Conservation (phyloP, 768 basidiomycete species). For the Goffeauzyma gilvescens region DNA sequence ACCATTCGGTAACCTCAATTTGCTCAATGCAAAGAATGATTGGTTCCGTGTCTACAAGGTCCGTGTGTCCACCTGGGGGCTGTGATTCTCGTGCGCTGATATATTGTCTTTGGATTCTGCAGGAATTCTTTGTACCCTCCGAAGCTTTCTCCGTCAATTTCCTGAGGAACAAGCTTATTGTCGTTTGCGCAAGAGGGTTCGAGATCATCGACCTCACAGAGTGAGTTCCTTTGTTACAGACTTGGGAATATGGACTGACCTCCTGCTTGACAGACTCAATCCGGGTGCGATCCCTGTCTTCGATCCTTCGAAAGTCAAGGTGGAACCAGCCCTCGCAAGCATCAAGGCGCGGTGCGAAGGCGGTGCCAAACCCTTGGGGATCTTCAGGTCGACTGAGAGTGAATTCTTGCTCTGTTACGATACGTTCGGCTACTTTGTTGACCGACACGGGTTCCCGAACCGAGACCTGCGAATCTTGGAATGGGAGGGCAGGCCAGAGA, state of each 20-base stretch:
- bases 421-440: constrained; percentile 85
- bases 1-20: constrained; percentile 18
- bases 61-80: constrained; percentile 8
- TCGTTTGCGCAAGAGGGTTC: constrained; percentile 82
- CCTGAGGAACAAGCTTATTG: constrained; percentile 66
- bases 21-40: constrained; percentile 56
- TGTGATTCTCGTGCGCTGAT: neutral
- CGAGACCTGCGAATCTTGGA: constrained; percentile 54
- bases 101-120: neutral
- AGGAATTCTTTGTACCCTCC: constrained; percentile 80
- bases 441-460: constrained; percentile 75
- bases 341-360: constrained; percentile 60
- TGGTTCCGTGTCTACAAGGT: constrained; percentile 87
- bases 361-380: constrained; percentile 58
- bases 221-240: constrained; percentile 37
- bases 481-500: constrained; percentile 84
- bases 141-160: constrained; percentile 82
- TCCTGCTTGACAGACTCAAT: constrained; percentile 43
- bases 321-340: constrained; percentile 46
- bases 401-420: constrained; percentile 49
- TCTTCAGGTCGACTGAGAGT: constrained; percentile 71
- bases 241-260: neutral
- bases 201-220: constrained; percentile 93
- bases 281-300: constrained; percentile 62
- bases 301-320: constrained; percentile 39